Evolutionary conservation across 2,329 filamentous ascomycete genomes (phyloP).

Genomic region (Pseudogymnoascus sp.): DNA sequence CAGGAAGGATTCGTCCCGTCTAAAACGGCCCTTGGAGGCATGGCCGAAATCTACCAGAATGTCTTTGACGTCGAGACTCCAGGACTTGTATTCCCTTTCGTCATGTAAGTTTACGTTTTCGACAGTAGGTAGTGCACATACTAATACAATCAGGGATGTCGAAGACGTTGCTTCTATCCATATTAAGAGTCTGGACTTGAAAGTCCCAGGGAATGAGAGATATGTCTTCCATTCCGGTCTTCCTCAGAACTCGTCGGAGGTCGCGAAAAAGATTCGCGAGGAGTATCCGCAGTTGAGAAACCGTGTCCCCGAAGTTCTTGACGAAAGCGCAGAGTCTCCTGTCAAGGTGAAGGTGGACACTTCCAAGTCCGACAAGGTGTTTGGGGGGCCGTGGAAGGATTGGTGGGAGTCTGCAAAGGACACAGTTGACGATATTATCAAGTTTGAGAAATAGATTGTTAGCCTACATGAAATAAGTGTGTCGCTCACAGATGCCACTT

Average conservation of each 20-base stretch:
- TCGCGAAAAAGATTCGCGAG: conserved; percentile 44
- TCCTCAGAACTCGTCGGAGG: conserved; percentile 23
- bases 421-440: conserved; percentile 9
- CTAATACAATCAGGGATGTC: too few species aligned
- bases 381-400: conserved; percentile 2
- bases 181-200: background rate
- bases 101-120: too few species aligned
- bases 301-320: conserved; percentile 34
- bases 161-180: too few species aligned
- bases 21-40: too few species aligned
- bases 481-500: too few species aligned
- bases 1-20: too few species aligned
- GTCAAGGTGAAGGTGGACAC: conserved; percentile 17
- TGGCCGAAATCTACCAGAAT: too few species aligned
- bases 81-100: too few species aligned
- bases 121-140: too few species aligned
- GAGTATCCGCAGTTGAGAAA: conserved; percentile 43
- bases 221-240: conserved; percentile 4
- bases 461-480: too few species aligned
- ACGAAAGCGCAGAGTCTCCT: conserved; percentile 18
- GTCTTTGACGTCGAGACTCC: too few species aligned
- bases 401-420: conserved; percentile 9
- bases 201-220: conserved; percentile 5
- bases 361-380: conserved; percentile 11
- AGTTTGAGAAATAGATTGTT: background rate